Conservation (phyloP, 1,284 basidiomycete genomes). For the Boletus mariae region DNA sequence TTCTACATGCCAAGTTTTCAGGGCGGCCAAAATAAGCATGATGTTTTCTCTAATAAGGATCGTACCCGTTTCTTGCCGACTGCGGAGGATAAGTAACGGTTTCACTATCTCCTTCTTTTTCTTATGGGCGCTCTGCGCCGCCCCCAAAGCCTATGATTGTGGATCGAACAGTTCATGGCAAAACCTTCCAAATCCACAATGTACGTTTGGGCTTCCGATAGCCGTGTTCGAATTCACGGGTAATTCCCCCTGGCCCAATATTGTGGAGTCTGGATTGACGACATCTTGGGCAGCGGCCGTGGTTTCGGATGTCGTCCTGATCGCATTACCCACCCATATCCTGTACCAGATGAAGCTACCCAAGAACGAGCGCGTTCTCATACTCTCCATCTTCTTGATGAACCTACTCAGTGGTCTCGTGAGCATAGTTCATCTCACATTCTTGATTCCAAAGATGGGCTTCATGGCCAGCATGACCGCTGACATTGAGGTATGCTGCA, state of each 20-base stretch:
- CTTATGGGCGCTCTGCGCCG: conserved; percentile 5
- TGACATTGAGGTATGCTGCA: conserved; percentile 12
- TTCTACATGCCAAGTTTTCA: not conserved
- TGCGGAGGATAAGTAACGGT: conserved; percentile 1
- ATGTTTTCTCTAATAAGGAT: conserved; percentile 15
- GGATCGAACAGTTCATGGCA: conserved; percentile 14
- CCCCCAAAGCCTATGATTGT: conserved; percentile 13
- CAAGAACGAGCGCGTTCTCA: conserved; percentile 12
- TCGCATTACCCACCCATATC: conserved; percentile 15
- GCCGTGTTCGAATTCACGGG: conserved; percentile 13
- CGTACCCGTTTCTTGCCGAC: not conserved
- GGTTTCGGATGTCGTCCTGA: conserved; percentile 13
- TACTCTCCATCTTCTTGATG: conserved; percentile 12
- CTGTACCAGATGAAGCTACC: conserved; percentile 8
- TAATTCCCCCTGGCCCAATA: not conserved
- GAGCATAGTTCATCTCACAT: conserved; percentile 12
- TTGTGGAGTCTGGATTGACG: conserved; percentile 4
- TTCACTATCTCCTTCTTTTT: conserved; percentile 8
- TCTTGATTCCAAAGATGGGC: conserved; percentile 9
- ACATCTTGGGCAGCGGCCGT: conserved; percentile 9
- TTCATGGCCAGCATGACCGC: conserved; percentile 11
- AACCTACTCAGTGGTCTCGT: conserved; percentile 7
- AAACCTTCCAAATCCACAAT: not conserved
- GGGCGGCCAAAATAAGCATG: conserved; percentile 19
- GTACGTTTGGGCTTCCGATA: conserved; percentile 7